phyloP scores from a whole-genome alignment of 495 filamentous ascomycete genomes.

The Penicillium desertorum region DNA sequence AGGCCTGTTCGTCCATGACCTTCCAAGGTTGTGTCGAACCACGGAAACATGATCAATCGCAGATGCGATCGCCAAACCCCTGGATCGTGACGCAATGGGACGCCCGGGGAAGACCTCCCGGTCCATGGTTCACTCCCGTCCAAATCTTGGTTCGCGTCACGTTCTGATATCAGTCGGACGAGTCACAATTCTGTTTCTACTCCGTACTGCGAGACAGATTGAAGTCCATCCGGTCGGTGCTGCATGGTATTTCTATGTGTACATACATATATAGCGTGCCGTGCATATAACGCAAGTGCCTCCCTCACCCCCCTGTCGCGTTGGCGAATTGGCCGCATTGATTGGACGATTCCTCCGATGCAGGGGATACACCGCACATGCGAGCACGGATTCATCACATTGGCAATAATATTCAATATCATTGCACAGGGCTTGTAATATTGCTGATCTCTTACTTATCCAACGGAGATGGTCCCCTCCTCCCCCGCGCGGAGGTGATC shows the following conservation, averaged over 20 bases:
- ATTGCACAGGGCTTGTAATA: neutral
- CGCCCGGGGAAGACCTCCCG: constrained; percentile 25
- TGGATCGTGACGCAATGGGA: constrained; percentile 21
- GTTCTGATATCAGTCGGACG: constrained; percentile 5
- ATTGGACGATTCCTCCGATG: constrained; percentile 12
- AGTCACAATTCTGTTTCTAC: neutral
- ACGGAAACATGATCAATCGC: constrained; percentile 5
- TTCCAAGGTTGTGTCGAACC: neutral
- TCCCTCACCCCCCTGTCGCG: constrained; percentile 2
- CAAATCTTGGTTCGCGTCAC: constrained; percentile 17
- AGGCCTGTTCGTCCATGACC: neutral
- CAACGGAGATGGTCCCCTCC: constrained; percentile 3
- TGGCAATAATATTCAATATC: neutral
- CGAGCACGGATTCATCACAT: constrained; percentile 8
- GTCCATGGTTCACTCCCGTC: constrained; percentile 32
- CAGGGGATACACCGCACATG: constrained; percentile 10
- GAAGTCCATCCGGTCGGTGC: neutral
- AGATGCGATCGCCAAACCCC: constrained; percentile 9
- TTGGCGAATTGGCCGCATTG: neutral
- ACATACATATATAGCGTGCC: constrained; percentile 1
- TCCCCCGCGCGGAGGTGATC: constrained; percentile 20
- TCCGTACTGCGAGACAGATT: constrained; percentile 3
- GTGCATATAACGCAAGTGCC: constrained; percentile 4
- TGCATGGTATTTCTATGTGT: neutral
- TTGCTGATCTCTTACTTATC: constrained; percentile 4